Evolutionary conservation across 2,329 filamentous ascomycete genomes (phyloP).

Genomic region (Zymoseptoria brevis): DNA sequence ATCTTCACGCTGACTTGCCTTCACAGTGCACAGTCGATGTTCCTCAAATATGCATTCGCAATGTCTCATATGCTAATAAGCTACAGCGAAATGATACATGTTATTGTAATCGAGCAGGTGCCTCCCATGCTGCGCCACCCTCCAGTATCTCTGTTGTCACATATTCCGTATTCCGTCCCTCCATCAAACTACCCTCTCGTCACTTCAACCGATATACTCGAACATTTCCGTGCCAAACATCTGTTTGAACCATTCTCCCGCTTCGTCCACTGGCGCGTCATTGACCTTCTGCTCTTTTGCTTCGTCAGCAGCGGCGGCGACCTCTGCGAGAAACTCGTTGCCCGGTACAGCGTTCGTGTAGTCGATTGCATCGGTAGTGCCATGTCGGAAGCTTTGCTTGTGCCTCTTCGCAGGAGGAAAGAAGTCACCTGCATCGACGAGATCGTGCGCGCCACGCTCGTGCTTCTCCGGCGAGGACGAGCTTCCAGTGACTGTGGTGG

Average conservation of each 20-base stretch:
- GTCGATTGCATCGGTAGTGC: background rate
- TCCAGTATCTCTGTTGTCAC: background rate
- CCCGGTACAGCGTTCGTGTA: background rate
- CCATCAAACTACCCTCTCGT: background rate
- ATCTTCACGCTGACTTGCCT: too few relatives aligned
- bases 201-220: conserved; percentile 14
- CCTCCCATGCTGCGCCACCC: background rate
- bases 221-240: conserved; percentile 24
- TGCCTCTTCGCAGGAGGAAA: conserved; percentile 3
- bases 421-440: conserved; percentile 2
- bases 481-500: background rate
- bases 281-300: background rate
- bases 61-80: background rate
- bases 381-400: background rate
- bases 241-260: conserved; percentile 21
- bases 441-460: background rate
- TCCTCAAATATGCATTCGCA: too few relatives aligned
- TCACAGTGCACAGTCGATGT: too few relatives aligned
- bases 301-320: background rate
- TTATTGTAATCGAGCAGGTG: background rate
- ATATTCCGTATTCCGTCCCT: background rate
- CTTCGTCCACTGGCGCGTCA: conserved; percentile 7
- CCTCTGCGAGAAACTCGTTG: conserved; percentile 1
- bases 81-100: background rate
- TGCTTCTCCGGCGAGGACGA: background rate